These are phyloP conservation scores for Starmerella gropengiesseri DNA, from an alignment of 805 yeast species.

Conservation along the genomic window DNA sequence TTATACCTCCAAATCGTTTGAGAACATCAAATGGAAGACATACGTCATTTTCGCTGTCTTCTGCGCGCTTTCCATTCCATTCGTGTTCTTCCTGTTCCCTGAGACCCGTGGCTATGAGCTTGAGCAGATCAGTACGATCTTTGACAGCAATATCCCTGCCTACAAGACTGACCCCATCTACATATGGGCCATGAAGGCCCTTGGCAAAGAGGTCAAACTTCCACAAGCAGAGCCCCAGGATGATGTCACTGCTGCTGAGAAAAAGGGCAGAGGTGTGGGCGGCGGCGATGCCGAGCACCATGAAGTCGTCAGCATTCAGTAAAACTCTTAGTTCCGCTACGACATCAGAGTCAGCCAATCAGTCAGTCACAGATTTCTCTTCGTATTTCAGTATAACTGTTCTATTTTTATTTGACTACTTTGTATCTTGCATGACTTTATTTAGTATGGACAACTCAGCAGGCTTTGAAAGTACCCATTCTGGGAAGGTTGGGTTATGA, in stretches of 20 bases:
- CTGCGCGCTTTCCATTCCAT: slow-evolving; percentile 44
- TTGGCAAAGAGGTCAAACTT: slow-evolving; percentile 14
- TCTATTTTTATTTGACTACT: too few species aligned
- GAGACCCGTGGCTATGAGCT: slow-evolving; percentile 60
- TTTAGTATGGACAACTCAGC: too few species aligned
- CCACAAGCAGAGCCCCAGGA: slow-evolving; percentile 3
- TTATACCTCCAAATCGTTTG: slow-evolving; percentile 61
- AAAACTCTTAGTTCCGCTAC: too few species aligned
- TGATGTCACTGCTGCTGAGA: slow-evolving; percentile 2
- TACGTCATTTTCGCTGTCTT: slow-evolving; percentile 67
- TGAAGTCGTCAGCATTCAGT: slow-evolving; percentile 3
- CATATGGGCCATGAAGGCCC: slow-evolving; percentile 10
- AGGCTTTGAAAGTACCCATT: too few species aligned
- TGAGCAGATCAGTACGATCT: slow-evolving; percentile 58
- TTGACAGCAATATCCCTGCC: slow-evolving; percentile 29
- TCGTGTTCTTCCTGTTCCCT: slow-evolving; percentile 45
- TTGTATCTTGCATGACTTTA: too few species aligned
- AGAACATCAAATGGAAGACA: slow-evolving; percentile 57
- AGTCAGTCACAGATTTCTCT: too few species aligned
- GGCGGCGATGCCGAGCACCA: slow-evolving; percentile 4
- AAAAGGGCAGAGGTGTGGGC: neutral
- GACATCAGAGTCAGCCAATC: too few species aligned
- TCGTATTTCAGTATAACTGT: too few species aligned
- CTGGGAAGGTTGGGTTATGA: too few species aligned
- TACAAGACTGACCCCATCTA: slow-evolving; percentile 21